Percentiles rank a stretch among this genome's conserved stretches.
Conservation (phyloP, 148 eudicot genomes). For the Nepenthes gracilis region DNA sequence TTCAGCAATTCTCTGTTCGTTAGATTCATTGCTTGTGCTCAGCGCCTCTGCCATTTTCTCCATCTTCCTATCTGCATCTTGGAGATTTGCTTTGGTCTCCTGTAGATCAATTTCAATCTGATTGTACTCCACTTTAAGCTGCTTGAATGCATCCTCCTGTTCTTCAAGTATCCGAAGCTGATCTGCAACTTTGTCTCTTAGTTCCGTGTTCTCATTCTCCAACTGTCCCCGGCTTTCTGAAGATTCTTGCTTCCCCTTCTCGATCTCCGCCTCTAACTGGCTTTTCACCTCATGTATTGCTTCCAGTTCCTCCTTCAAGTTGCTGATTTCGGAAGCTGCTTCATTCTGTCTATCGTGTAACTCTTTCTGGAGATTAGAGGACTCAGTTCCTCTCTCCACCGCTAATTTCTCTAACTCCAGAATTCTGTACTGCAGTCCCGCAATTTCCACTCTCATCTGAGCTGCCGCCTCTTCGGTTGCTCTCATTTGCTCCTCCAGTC, state of each 20-base stretch:
- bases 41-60: conserved; percentile 36
- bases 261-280: conserved; percentile 35
- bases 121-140: conserved; percentile 21
- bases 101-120: conserved; percentile 22
- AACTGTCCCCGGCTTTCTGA: conserved; percentile 7
- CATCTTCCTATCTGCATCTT: conserved; percentile 31
- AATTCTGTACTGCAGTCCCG: conserved; percentile 23
- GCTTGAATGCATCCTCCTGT: conserved; percentile 19
- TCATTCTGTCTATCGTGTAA: too few species aligned
- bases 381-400: conserved; percentile 29
- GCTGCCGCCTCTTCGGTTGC: conserved; percentile 7
- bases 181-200: conserved; percentile 6
- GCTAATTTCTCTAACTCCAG: conserved; percentile 37
- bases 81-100: conserved; percentile 30
- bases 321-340: too few species aligned
- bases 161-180: conserved; percentile 22
- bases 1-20: conserved; percentile 34
- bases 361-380: conserved; percentile 26
- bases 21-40: conserved; percentile 20
- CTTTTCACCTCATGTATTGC: conserved; percentile 22
- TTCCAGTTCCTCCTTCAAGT: conserved; percentile 28
- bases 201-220: conserved; percentile 8
- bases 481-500: conserved; percentile 30
- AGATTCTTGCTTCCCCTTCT: conserved; percentile 14
- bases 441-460: conserved; percentile 16